Conservation (phyloP, 768 basidiomycete species). For the Tremella fuciformis region DNA sequence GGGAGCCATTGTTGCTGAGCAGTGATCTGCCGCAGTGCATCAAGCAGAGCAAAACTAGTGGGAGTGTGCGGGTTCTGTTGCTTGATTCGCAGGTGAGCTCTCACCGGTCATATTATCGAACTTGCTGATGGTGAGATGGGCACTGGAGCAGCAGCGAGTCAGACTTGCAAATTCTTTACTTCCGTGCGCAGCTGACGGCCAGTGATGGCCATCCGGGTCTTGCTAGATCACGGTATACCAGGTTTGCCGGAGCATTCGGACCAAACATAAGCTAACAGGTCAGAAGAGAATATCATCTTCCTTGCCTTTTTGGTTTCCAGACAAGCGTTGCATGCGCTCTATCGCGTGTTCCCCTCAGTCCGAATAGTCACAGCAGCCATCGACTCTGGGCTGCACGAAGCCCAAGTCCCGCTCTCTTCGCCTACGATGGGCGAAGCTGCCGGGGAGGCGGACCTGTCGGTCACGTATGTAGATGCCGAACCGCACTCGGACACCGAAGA, state of each 20-base stretch:
- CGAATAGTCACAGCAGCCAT: conserved; percentile 79
- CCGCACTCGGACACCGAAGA: neutral
- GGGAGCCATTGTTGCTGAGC: conserved; percentile 84
- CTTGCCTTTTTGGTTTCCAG: conserved; percentile 82
- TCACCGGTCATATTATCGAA: neutral
- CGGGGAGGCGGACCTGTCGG: conserved; percentile 45
- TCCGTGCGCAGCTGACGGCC: conserved; percentile 54
- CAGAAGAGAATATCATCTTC: conserved; percentile 65
- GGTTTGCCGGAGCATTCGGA: conserved; percentile 57
- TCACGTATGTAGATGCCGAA: conserved; percentile 18
- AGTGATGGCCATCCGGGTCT: conserved; percentile 90
- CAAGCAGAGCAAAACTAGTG: conserved; percentile 64
- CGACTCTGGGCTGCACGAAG: conserved; percentile 71
- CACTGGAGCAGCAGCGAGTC: conserved; percentile 67
- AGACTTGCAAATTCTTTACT: conserved; percentile 12
- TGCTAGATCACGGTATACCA: conserved; percentile 86
- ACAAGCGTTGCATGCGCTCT: conserved; percentile 74
- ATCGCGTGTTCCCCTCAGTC: conserved; percentile 78
- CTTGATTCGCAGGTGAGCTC: conserved; percentile 75
- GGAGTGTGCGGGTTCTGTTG: conserved; percentile 75
- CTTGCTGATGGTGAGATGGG: conserved; percentile 63
- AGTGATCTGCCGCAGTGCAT: conserved; percentile 72
- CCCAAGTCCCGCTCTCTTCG: conserved; percentile 30
- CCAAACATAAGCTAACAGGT: neutral
- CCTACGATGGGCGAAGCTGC: conserved; percentile 38